Base-by-base conservation (phyloP, 306 rosid species). In the Glycine tomentella region DNA sequence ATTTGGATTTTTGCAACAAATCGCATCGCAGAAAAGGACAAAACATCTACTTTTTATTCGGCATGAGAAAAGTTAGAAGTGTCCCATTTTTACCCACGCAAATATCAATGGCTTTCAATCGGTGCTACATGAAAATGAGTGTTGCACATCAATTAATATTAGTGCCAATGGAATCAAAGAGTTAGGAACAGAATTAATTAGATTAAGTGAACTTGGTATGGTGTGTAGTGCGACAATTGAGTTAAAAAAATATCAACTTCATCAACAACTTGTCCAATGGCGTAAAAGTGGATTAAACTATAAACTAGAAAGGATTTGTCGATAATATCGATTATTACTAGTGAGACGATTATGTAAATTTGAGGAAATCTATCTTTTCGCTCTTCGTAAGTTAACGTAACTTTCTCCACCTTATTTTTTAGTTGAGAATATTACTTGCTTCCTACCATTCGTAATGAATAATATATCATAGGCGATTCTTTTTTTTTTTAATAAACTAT, bases 241-340 rank as follows among this genome's bases (percentile, higher is more conserved):
- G 9, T 42, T 71, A 25, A 83, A 50, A 81, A 25, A 42, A 84
- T 58, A 52, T 74, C 79, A 77, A 77, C 65, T 77, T 10, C 74
- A 57, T 68, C 46, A 10, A 17, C 84, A 76, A 82, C 73, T 75
- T 89, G 85, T 10, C 72, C 48, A 65, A 33, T 82, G 72, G 73
- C 12, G 0, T 74, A 52, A 72, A 25, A 56, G 44, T 31, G 50
- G 11, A 80, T 34, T 20, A 80, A 58, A 76, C 2, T 69, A 49
- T 66, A 17, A 4, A 45, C 4, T 44, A 31, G 6, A 63, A 53
- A 68, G 58, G 36, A 51, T 74, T 58, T 65, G 72, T 50, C 13
- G 33, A 31, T 49, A 45, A 53, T 15, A 49, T 25, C 31, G 59
- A 56, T 44, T 62, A 68, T 74, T 79, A 56, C 85, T 46, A 33